phyloP scores from a whole-genome alignment of 2,329 filamentous ascomycete species.

The Phaeosphaeriaceae sp. region DNA sequence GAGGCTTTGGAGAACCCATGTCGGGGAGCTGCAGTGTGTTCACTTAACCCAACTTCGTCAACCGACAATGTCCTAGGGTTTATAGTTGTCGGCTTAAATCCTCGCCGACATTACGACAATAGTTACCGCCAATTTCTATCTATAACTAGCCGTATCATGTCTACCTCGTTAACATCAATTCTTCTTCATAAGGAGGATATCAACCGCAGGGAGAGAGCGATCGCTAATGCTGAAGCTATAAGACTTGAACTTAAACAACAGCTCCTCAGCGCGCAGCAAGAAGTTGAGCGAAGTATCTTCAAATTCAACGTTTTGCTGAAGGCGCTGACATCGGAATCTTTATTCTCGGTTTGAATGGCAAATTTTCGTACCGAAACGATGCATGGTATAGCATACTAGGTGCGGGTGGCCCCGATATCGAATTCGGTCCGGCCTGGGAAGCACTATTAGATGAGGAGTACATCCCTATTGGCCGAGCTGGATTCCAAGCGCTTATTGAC shows the following conservation, averaged over 20 bases:
- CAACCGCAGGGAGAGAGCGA: slow-evolving; percentile 41
- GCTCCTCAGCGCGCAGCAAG: slow-evolving; percentile 23
- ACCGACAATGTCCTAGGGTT: slow-evolving; percentile 47
- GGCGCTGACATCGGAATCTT: slow-evolving; percentile 49
- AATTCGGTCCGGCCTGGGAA: slow-evolving; percentile 27
- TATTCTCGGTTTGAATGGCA: slow-evolving; percentile 41
- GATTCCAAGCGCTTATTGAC: slow-evolving; percentile 17
- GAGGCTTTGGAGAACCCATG: slow-evolving; percentile 46
- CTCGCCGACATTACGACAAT: slow-evolving; percentile 47
- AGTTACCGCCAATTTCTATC: slow-evolving; percentile 49
- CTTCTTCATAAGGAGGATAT: slow-evolving; percentile 49
- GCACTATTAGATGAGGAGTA: slow-evolving; percentile 25
- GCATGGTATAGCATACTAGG: slow-evolving; percentile 46
- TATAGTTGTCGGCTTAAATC: slow-evolving; percentile 49
- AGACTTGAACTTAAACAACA: slow-evolving; percentile 13
- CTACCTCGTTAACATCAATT: slow-evolving; percentile 50
- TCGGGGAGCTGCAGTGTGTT: slow-evolving; percentile 40
- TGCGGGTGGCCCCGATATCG: slow-evolving; percentile 11
- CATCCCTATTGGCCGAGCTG: slow-evolving; percentile 13
- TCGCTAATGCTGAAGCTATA: slow-evolving; percentile 24
- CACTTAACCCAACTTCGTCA: slow-evolving; percentile 44
- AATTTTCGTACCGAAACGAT: slow-evolving; percentile 48
- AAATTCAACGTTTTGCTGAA: slow-evolving; percentile 47
- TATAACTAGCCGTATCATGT: slow-evolving; percentile 45
- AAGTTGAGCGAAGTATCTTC: slow-evolving; percentile 32